Percentiles rank a stretch among this genome's conserved stretches.
Evolutionary conservation across 148 eudicot genomes (phyloP).

Genomic region (Amaranthus cruentus): DNA sequence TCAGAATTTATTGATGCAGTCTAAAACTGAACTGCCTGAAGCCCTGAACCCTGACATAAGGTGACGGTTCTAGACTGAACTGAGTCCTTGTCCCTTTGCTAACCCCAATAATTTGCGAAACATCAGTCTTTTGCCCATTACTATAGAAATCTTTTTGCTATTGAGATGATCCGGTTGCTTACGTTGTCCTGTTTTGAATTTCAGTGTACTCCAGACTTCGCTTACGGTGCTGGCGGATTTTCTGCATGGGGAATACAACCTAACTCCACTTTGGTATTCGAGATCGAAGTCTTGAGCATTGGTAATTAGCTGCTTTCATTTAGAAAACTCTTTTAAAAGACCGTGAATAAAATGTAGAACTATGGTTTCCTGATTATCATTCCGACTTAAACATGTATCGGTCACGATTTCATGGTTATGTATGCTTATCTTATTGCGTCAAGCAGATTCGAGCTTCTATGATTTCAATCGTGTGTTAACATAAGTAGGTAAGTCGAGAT

Average conservation of each 20-base stretch:
- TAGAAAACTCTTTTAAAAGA: neutral
- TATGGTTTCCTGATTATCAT: neutral
- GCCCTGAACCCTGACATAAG: neutral
- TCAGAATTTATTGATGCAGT: neutral
- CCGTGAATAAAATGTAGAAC: slow-evolving; percentile 24
- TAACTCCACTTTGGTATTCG: slow-evolving; percentile 72
- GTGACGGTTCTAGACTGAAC: too few relatives aligned
- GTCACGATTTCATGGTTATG: neutral
- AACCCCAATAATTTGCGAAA: neutral
- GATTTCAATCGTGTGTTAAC: too few relatives aligned
- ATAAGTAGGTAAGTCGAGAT: too few relatives aligned
- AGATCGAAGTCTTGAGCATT: slow-evolving; percentile 77
- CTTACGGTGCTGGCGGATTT: slow-evolving; percentile 72
- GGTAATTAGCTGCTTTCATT: slow-evolving; percentile 28
- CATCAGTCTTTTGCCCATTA: neutral
- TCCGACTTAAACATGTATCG: slow-evolving; percentile 11
- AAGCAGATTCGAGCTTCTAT: neutral
- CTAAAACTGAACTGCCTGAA: neutral
- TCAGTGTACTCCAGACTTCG: slow-evolving; percentile 96
- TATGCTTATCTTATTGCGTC: neutral
- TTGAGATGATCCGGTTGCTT: neutral
- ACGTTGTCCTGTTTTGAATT: slow-evolving; percentile 1
- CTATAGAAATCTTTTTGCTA: neutral
- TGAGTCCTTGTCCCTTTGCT: too few relatives aligned
- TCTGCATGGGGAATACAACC: slow-evolving; percentile 92